phyloP scores from a whole-genome alignment of 176 grass and related monocot species.

The Oryza nivara region DNA sequence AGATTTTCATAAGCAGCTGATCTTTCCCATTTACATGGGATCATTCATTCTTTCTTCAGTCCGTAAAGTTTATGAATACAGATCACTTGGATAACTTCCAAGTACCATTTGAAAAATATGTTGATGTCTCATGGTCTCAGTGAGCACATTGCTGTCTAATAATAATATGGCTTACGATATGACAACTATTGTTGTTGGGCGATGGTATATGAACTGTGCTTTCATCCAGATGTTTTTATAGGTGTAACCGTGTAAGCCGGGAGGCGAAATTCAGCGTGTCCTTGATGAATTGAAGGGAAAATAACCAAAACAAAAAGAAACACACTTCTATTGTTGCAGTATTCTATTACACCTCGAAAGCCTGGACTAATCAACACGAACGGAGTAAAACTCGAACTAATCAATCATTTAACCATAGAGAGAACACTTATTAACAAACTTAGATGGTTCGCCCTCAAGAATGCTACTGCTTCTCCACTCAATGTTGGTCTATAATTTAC shows the following conservation, averaged over 20 bases:
- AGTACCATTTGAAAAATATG: neutral
- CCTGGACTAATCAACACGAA: neutral
- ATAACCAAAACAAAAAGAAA: no score
- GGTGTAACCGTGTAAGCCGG: no score
- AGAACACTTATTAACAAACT: no score
- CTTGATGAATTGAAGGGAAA: no score
- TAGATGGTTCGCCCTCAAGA: neutral
- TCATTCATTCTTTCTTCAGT: constrained; percentile 36
- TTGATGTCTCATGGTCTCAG: neutral
- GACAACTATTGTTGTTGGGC: neutral
- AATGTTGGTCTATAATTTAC: neutral
- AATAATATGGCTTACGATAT: no score
- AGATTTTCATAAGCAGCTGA: constrained; percentile 40
- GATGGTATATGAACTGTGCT: no score
- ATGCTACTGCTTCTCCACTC: neutral
- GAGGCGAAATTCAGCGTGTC: no score
- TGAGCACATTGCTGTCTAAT: neutral
- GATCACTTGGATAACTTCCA: neutral
- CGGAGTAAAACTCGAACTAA: neutral
- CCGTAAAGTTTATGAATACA: constrained; percentile 22
- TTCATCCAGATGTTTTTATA: no score
- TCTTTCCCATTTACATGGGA: constrained; percentile 25
- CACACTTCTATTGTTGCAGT: neutral
- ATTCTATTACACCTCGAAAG: neutral
- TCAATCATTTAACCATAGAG: neutral